phyloP scores from a whole-genome alignment of 140 eudicot genomes.

The Ambrosia hybrid region DNA sequence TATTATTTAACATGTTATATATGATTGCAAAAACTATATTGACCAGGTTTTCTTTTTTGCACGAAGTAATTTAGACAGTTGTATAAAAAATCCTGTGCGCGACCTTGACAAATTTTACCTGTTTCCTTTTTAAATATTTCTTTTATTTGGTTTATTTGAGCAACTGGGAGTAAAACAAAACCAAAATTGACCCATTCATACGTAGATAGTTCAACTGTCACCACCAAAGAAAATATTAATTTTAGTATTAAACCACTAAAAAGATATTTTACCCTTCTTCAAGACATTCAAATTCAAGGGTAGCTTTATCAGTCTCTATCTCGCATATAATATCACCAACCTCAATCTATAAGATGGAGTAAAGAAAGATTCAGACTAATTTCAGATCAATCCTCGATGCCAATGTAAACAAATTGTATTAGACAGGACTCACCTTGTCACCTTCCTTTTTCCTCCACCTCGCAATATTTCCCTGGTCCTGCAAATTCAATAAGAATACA shows the following conservation, averaged over 20 bases:
- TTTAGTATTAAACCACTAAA: slow-evolving; percentile 1
- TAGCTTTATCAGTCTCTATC: slow-evolving; percentile 98
- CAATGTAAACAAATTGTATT: slow-evolving; percentile 6
- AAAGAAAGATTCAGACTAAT: slow-evolving; percentile 12
- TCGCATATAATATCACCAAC: slow-evolving; percentile 96
- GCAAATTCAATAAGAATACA: slow-evolving; percentile 18
- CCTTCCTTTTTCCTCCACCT: slow-evolving; percentile 76
- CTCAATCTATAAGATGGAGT: slow-evolving; percentile 63
- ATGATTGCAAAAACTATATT: not conserved
- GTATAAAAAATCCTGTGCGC: not conserved
- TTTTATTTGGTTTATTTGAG: not conserved
- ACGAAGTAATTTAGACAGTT: not conserved
- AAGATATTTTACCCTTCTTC: slow-evolving; percentile 82
- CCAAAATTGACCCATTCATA: slow-evolving; percentile 3
- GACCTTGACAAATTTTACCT: not conserved
- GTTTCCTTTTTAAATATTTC: not conserved
- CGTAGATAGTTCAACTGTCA: not conserved
- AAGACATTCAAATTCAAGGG: slow-evolving; percentile 94
- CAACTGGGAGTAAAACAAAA: not conserved
- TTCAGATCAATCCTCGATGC: slow-evolving; percentile 3
- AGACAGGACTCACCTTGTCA: slow-evolving; percentile 60
- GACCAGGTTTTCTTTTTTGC: not conserved
- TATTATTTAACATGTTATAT: not conserved
- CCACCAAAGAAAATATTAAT: not conserved
- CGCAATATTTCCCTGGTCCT: slow-evolving; percentile 69